Base-by-base conservation (phyloP, 2,329 filamentous ascomycete species). In the Botrytis pseudocinerea region DNA sequence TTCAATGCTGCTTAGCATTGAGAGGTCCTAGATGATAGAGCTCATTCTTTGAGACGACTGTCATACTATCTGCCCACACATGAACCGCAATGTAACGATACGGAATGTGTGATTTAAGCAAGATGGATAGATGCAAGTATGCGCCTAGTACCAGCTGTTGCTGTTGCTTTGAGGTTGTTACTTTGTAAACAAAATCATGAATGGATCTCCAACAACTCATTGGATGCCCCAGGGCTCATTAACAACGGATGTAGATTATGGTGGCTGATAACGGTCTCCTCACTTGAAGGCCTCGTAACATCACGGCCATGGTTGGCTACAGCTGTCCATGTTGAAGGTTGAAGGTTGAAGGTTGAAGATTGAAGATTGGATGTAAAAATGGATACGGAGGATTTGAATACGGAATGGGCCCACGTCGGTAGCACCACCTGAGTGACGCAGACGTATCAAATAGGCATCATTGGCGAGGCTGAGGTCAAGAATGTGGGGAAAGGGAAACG, bases 401-500 rank as follows among this genome's bases (percentile, higher is more conserved):
- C 42, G 12, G 25, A 38, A 44, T 60, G 20, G 66, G 54, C n/a
- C 18, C 22, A 18, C 60, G n/a, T 42, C 38, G n/a, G 32, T 61
- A 46, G 38, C 42, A 57, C n/a, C 12, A 25, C 28, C 12, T 62
- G 40, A 54, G 51, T 12, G 35, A 32, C 54, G 40, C n/a, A 54
- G 38, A 18, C 51, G 51, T 69, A 35, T 46, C 46, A 60, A 42
- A 57, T 69, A 35, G 40, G 40, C 54, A 25, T 44, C 46, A 18
- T 42, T 59, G 46, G 66, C 35, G 68, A 70, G 68, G 68, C 68
- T 70, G 68, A 66, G 35, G 14, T 22, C 2, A 12, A 35, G n/a
- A 57, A 42, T 68, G 65, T 68, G 65, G 65, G 65, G 65, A 68
- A 42, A 42, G 35, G 35, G 22, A 68, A 57, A 25, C 35, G 32